Conservation (phyloP, 2,329 filamentous ascomycete genomes). For the Lachnellula subtilissima region DNA sequence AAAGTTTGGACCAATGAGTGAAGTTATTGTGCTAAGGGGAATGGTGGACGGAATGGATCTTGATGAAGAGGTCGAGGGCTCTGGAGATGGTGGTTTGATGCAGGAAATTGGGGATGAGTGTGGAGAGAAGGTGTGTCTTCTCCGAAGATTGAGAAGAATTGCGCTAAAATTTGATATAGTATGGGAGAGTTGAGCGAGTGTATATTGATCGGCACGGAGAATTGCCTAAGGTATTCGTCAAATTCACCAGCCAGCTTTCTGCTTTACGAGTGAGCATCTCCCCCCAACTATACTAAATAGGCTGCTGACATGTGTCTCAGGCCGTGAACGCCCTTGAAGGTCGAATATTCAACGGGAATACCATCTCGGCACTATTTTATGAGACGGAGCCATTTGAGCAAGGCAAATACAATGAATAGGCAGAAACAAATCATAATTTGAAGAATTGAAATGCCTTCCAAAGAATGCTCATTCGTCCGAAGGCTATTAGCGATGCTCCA, state of each 20-base stretch:
- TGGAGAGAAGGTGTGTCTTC: conserved; percentile 60
- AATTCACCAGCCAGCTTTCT: conserved; percentile 81
- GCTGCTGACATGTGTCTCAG: conserved; percentile 38
- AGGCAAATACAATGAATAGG: conserved; percentile 44
- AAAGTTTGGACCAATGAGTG: conserved; percentile 69
- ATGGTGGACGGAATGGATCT: conserved; percentile 87
- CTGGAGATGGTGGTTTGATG: conserved; percentile 60
- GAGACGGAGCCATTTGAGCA: conserved; percentile 76
- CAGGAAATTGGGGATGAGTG: conserved; percentile 97
- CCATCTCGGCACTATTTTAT: conserved; percentile 77
- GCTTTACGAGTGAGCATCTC: conserved; percentile 66
- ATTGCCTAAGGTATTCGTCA: conserved; percentile 74
- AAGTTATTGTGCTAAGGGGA: conserved; percentile 74
- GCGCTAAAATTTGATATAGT: conserved; percentile 42
- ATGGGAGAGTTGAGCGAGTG: conserved; percentile 76
- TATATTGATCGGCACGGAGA: conserved; percentile 62
- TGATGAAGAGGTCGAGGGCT: conserved; percentile 65
- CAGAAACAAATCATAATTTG: background rate
- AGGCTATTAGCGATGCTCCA: background rate
- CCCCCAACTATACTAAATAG: background rate
- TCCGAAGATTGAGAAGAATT: background rate
- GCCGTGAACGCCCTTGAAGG: conserved; percentile 88
- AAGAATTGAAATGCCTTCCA: background rate
- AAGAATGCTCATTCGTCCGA: background rate
- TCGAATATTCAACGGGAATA: conserved; percentile 81